Evolutionary conservation across 768 basidiomycete species (phyloP), one percentile per base, ranked within the genome.

Genomic region (Suillus subalutaceus): DNA sequence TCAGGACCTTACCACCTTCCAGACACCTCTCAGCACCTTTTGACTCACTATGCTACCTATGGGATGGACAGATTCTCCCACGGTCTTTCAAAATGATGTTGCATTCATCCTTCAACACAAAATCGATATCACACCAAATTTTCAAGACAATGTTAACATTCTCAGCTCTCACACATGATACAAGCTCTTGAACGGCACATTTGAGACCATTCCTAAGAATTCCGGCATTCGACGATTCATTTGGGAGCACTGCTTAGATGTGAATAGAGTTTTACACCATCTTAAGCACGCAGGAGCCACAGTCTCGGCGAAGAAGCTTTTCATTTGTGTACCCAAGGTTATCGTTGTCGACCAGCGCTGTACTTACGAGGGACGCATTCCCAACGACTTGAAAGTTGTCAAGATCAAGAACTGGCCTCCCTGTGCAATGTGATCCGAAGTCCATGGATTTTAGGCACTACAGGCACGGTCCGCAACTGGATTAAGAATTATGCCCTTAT

Each of bases 41-140:
- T 20, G 75, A 0, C 72, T 82, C 1, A 73, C 73, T 5, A 68
- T 71, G 0, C 63, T 83, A 0, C 83, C 82, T 0, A 80, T 80
- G 79, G 83, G 82, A 0, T 82, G 71, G 63, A 82, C 81, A 0
- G 81, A 82, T 43, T 81, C 79, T 1, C 74, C 77, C 0, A 74
- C 74, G 0, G 79, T 81, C 13, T 78, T 82, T 53, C 80, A 83
- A 37, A 79, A 76, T 38, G 75, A 82, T 65, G 72, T 82, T 7
- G 74, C 74, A n/a, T 46, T 46, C 46, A 46, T 46, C 9, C 46
- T 60, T n/a, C 59, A 60, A 15, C 59, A 60, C 7, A 10, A 60
- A 38, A 66, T 66, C 5, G 65, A 72, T 16, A 63, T 71, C 7
- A 64, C 72, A 7, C 60, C 65, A 2, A 67, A 67, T 5, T 76